phyloP scores from a whole-genome alignment of 225 moss, liverwort and hornwort species.

The Lunularia cruciata region DNA sequence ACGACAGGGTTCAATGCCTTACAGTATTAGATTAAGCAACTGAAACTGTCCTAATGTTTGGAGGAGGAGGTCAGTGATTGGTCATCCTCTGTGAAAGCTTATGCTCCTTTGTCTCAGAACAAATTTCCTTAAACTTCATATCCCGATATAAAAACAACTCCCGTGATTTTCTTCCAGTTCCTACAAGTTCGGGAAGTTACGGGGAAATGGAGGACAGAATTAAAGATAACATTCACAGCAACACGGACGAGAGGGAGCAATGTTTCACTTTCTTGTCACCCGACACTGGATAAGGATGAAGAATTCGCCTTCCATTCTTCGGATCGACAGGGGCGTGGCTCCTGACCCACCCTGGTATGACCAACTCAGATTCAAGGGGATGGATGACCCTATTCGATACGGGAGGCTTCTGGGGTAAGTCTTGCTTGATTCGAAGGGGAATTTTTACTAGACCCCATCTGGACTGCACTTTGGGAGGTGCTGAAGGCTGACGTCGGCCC shows the following conservation, averaged over 20 bases:
- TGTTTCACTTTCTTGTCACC: constrained; percentile 32
- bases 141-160: too few relatives aligned
- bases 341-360: constrained; percentile 24
- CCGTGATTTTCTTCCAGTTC: too few relatives aligned
- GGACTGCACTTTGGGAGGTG: constrained; percentile 31
- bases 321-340: constrained; percentile 28
- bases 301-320: constrained; percentile 22
- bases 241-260: background rate
- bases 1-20: too few relatives aligned
- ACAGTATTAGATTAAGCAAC: too few relatives aligned
- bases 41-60: too few relatives aligned
- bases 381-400: constrained; percentile 22
- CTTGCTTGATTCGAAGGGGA: constrained; percentile 31
- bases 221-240: background rate
- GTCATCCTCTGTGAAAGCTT: too few relatives aligned
- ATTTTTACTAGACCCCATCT: constrained; percentile 33
- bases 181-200: too few relatives aligned
- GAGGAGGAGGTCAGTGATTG: too few relatives aligned
- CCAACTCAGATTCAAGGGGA: constrained; percentile 6
- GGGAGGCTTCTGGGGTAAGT: constrained; percentile 16
- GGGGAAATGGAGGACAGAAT: background rate
- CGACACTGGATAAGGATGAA: constrained; percentile 34
- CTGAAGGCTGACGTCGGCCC: background rate
- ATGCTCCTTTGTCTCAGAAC: too few relatives aligned
- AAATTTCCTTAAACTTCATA: too few relatives aligned